These are phyloP conservation scores for Phytopythium kandeliae DNA, from an alignment of 352 stramenopile species.

Conservation along the genomic window DNA sequence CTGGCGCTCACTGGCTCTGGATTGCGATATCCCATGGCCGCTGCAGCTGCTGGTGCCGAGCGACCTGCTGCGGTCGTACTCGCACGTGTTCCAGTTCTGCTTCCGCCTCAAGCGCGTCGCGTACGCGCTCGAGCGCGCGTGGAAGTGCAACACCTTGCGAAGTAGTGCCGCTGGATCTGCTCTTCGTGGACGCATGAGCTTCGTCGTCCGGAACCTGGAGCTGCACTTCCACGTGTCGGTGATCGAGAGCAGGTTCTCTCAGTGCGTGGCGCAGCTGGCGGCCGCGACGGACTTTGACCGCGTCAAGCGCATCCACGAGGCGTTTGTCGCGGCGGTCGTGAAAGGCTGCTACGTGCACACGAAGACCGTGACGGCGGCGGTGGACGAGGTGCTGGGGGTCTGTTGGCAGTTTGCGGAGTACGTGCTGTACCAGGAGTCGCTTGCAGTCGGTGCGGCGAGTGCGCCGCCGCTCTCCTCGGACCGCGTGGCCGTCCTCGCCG, in stretches of 20 bases:
- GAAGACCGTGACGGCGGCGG: slow-evolving; percentile 41
- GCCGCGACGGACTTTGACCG: slow-evolving; percentile 54
- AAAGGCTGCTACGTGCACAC: slow-evolving; percentile 71
- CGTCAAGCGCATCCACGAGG: slow-evolving; percentile 64
- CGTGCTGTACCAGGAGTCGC: slow-evolving; percentile 33
- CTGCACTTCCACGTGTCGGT: slow-evolving; percentile 79
- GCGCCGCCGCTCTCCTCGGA: slow-evolving; percentile 16
- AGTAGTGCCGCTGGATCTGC: slow-evolving; percentile 20
- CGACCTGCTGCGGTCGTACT: slow-evolving; percentile 50
- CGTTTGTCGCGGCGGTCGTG: slow-evolving; percentile 58
- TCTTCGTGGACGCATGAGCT: slow-evolving; percentile 65
- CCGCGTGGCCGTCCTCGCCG: slow-evolving; percentile 30
- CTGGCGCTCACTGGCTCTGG: slow-evolving; percentile 49
- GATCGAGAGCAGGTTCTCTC: slow-evolving; percentile 55
- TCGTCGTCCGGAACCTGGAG: slow-evolving; percentile 67
- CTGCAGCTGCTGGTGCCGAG: slow-evolving; percentile 60
- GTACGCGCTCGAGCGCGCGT: slow-evolving; percentile 57
- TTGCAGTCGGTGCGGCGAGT: background rate
- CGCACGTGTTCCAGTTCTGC: slow-evolving; percentile 73
- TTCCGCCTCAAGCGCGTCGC: slow-evolving; percentile 73
- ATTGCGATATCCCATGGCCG: slow-evolving; percentile 52
- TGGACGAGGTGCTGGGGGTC: slow-evolving; percentile 54
- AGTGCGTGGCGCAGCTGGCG: slow-evolving; percentile 48
- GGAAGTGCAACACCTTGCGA: slow-evolving; percentile 42
- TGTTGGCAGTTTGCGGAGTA: slow-evolving; percentile 77